Percentiles rank a stretch among this genome's conserved stretches.
These are phyloP conservation scores for Hawksworthiomyces lignivorus DNA, from an alignment of 2,329 filamentous ascomycete genomes.

Conservation along the genomic window DNA sequence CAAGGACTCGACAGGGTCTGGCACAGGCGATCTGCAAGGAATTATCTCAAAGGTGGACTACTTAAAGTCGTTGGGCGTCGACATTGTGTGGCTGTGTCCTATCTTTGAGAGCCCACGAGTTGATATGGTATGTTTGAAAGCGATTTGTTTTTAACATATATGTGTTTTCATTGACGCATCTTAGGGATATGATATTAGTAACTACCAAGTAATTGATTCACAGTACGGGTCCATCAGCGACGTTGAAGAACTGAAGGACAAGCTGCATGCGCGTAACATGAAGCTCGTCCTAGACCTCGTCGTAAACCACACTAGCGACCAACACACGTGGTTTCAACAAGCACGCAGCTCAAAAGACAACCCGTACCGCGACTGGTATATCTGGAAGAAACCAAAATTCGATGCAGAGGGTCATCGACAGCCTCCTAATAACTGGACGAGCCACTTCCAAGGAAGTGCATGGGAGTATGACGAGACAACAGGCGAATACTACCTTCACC, in stretches of 20 bases:
- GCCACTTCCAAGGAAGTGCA: neutral
- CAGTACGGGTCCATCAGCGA: slow-evolving; percentile 57
- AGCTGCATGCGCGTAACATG: too few species aligned
- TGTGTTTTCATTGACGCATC: too few species aligned
- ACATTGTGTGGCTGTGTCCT: slow-evolving; percentile 50
- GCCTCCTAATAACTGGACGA: slow-evolving; percentile 60
- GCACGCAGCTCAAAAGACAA: too few species aligned
- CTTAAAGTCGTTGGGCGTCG: slow-evolving; percentile 50
- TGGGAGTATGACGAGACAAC: too few species aligned
- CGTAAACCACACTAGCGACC: too few species aligned
- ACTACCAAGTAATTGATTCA: slow-evolving; percentile 46
- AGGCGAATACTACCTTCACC: too few species aligned
- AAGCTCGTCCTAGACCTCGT: too few species aligned
- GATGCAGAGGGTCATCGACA: slow-evolving; percentile 51
- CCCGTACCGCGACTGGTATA: too few species aligned
- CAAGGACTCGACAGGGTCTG: slow-evolving; percentile 47
- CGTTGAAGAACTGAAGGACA: too few species aligned
- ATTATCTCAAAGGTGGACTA: slow-evolving; percentile 59
- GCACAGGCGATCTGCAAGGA: slow-evolving; percentile 57
- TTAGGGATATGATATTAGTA: slow-evolving; percentile 59
- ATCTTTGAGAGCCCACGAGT: slow-evolving; percentile 42
- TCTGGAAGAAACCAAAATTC: neutral
- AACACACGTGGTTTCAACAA: too few species aligned
- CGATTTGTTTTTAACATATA: too few species aligned
- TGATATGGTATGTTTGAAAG: too few species aligned